A percentile compares a stretch with the other conserved stretches of the same genome.
These are phyloP conservation scores for Colletotrichum tropicicola DNA, from an alignment of 2,329 filamentous ascomycete genomes.

Conservation along the genomic window DNA sequence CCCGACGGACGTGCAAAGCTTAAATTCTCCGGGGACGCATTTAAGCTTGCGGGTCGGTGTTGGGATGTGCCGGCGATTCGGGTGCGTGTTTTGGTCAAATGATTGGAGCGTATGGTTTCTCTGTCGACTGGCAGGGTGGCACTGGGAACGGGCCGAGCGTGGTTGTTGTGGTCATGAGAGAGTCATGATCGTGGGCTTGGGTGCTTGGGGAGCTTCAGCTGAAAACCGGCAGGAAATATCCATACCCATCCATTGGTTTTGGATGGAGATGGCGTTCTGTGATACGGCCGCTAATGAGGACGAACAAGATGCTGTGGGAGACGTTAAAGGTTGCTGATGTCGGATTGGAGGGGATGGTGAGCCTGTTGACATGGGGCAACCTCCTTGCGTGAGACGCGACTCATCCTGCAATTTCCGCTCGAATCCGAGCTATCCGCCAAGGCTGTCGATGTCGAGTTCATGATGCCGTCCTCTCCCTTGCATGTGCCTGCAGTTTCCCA, in stretches of 20 bases:
- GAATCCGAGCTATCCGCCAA: too few relatives aligned
- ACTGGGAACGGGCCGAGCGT: background rate
- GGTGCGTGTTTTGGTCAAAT: background rate
- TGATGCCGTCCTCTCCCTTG: too few relatives aligned
- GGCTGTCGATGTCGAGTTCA: too few relatives aligned
- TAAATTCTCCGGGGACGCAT: slow-evolving; percentile 8
- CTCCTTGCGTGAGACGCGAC: background rate
- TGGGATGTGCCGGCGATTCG: background rate
- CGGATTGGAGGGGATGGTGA: background rate
- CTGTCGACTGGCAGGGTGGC: background rate
- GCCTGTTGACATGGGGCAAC: background rate
- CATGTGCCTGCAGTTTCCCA: too few relatives aligned
- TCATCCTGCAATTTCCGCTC: too few relatives aligned
- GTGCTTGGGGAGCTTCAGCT: too few relatives aligned
- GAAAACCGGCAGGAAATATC: too few relatives aligned
- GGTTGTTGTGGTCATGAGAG: too few relatives aligned
- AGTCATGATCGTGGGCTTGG: too few relatives aligned
- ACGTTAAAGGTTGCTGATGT: too few relatives aligned
- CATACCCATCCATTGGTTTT: background rate
- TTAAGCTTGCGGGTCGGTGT: slow-evolving; percentile 4
- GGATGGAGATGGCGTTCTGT: background rate
- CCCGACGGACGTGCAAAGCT: slow-evolving; percentile 14
- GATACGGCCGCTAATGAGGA: background rate
- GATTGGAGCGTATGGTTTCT: slow-evolving; percentile 12
- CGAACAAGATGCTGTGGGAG: background rate